Conservation (phyloP, 2,329 filamentous ascomycete genomes). For the Ampelomyces quisqualis region DNA sequence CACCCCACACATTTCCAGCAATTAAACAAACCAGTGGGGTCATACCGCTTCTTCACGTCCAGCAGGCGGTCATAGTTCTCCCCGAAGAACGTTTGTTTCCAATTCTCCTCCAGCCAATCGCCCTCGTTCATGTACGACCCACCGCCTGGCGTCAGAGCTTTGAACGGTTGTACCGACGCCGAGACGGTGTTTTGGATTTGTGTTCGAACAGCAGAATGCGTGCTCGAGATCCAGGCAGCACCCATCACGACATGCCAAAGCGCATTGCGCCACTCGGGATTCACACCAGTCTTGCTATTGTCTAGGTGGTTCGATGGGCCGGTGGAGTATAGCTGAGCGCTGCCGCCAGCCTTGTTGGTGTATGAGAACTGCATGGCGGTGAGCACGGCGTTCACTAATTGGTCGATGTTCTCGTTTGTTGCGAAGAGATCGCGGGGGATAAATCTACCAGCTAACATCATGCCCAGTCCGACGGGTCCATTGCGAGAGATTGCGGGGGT, state of each 20-base stretch:
- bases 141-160: constrained; percentile 38
- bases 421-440: constrained; percentile 35
- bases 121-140: constrained; percentile 43
- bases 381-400: constrained; percentile 34
- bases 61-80: constrained; percentile 32
- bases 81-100: constrained; percentile 40
- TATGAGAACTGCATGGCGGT: constrained; percentile 36
- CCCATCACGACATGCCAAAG: constrained; percentile 42
- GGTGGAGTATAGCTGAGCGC: constrained; percentile 40
- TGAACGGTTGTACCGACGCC: constrained; percentile 34
- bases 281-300: constrained; percentile 34
- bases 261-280: constrained; percentile 35
- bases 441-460: constrained; percentile 38
- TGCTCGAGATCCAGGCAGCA: constrained; percentile 31
- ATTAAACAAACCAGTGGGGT: constrained; percentile 37
- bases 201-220: constrained; percentile 15
- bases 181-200: constrained; percentile 36
- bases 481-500: constrained; percentile 34
- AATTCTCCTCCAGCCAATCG: constrained; percentile 40
- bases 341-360: constrained; percentile 28
- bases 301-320: constrained; percentile 37
- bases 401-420: constrained; percentile 17
- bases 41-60: constrained; percentile 33
- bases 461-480: constrained; percentile 37
- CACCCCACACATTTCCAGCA: constrained; percentile 44